Conservation (phyloP, 441 rosid species). For the Sinapis alba region DNA sequence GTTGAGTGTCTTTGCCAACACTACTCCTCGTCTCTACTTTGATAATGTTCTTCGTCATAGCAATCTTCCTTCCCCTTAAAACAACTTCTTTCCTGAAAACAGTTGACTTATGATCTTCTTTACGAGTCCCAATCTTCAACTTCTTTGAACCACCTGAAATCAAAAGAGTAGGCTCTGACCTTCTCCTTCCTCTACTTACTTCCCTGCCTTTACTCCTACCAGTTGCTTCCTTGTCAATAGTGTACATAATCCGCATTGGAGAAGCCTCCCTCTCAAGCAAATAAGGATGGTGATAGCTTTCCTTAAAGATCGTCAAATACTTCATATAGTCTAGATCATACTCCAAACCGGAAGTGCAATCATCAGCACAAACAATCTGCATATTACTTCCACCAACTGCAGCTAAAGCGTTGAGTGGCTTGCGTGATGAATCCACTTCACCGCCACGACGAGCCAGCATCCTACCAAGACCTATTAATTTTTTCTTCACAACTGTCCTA, state of each 20-base stretch:
- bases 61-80: slow-evolving; percentile 3
- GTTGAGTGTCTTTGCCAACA: neutral
- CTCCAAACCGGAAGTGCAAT: slow-evolving; percentile 24
- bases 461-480: neutral
- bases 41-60: neutral
- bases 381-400: neutral
- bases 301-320: slow-evolving; percentile 40
- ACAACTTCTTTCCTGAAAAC: slow-evolving; percentile 7
- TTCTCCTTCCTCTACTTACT: slow-evolving; percentile 7
- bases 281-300: slow-evolving; percentile 28
- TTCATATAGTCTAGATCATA: slow-evolving; percentile 36
- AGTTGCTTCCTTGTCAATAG: slow-evolving; percentile 4
- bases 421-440: slow-evolving; percentile 11
- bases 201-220: neutral
- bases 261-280: slow-evolving; percentile 36
- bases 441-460: slow-evolving; percentile 10
- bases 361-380: slow-evolving; percentile 34
- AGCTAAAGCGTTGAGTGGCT: neutral
- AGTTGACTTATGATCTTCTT: neutral
- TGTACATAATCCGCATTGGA: slow-evolving; percentile 30
- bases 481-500: neutral
- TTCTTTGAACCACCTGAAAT: slow-evolving; percentile 8
- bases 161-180: neutral
- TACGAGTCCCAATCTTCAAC: slow-evolving; percentile 13
- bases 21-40: neutral